Conservation (phyloP, 2,329 filamentous ascomycete genomes). For the Cladosporium sp. region DNA sequence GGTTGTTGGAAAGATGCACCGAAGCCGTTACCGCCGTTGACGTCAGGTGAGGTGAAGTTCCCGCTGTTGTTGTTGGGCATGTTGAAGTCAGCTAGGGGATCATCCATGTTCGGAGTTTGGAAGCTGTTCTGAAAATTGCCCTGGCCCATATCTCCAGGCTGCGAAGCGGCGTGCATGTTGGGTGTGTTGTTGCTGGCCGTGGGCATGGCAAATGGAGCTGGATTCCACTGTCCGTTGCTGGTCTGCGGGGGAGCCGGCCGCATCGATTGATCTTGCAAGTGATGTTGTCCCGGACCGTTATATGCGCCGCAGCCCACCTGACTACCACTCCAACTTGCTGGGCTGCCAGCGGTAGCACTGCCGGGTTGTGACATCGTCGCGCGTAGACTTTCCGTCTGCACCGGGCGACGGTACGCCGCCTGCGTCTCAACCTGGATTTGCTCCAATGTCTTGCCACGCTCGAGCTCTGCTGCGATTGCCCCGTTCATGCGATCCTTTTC, state of each 20-base stretch:
- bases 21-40: conserved; percentile 4
- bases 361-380: conserved; percentile 22
- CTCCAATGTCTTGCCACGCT: conserved; percentile 29
- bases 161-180: background rate
- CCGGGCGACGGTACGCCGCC: conserved; percentile 27
- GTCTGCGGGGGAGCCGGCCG: conserved; percentile 5
- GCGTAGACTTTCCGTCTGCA: conserved; percentile 28
- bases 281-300: conserved; percentile 4
- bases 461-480: conserved; percentile 20
- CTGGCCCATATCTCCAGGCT: background rate
- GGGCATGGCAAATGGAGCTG: conserved; percentile 7
- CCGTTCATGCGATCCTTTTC: conserved; percentile 25
- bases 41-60: background rate
- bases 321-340: conserved; percentile 24
- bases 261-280: background rate
- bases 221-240: conserved; percentile 10
- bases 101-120: conserved; percentile 11
- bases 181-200: background rate
- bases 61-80: conserved; percentile 1
- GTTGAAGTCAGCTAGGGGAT: conserved; percentile 13
- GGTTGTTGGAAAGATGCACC: conserved; percentile 64
- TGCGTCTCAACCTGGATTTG: conserved; percentile 33
- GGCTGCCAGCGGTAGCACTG: conserved; percentile 21
- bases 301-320: conserved; percentile 1
- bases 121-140: background rate